A percentile compares a stretch with the other conserved stretches of the same genome.
Evolutionary conservation across 257 asterid genomes (phyloP).

Genomic region (Ilex aquifolium): DNA sequence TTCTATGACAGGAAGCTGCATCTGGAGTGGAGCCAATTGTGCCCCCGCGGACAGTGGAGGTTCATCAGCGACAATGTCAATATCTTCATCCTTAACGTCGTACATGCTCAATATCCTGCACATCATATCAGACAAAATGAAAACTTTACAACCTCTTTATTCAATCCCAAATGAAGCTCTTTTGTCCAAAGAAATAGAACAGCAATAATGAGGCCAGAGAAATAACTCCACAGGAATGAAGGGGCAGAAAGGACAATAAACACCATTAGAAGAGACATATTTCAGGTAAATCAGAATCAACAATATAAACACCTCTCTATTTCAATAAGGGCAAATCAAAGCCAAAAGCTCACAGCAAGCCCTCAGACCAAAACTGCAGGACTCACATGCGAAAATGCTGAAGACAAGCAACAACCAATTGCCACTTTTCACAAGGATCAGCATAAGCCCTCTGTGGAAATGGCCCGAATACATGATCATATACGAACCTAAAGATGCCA

Average conservation of each 20-base stretch:
- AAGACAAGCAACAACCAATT: constrained; percentile 79
- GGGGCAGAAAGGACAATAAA: background rate
- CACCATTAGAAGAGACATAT: background rate
- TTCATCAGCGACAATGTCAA: constrained; percentile 50
- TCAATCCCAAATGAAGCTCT: background rate
- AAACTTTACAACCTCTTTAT: constrained; percentile 8
- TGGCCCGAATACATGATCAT: constrained; percentile 93
- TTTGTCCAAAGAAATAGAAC: background rate
- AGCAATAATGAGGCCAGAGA: background rate
- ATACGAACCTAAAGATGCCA: constrained; percentile 90
- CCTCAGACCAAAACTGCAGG: background rate
- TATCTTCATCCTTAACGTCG: constrained; percentile 71
- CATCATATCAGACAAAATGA: constrained; percentile 13
- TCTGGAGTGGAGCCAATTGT: constrained; percentile 50
- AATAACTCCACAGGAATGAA: too few relatives aligned
- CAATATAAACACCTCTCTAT: background rate
- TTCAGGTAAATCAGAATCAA: background rate
- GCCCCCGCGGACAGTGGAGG: constrained; percentile 54
- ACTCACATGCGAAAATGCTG: constrained; percentile 82
- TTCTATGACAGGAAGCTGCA: constrained; percentile 83
- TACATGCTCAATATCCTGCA: constrained; percentile 92
- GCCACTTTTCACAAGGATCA: constrained; percentile 94
- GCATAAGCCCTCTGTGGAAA: constrained; percentile 96
- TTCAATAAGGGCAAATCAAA: background rate
- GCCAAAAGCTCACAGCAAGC: background rate